phyloP scores from a whole-genome alignment of 805 yeast genomes.

The Starmerella sp. region DNA sequence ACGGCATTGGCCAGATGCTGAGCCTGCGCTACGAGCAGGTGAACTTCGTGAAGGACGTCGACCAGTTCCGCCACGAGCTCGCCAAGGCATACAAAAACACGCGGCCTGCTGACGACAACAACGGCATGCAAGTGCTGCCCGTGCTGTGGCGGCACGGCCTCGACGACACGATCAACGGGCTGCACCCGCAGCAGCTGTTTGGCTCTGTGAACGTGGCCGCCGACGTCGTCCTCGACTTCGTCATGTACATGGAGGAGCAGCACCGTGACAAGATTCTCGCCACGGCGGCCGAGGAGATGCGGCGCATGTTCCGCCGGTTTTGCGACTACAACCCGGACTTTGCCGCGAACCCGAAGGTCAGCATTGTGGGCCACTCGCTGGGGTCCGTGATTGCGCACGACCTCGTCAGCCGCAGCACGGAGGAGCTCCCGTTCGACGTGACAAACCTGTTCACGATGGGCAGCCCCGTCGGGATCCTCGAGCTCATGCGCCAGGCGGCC shows the following conservation, averaged over 20 bases:
- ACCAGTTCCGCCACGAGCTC: constrained; percentile 35
- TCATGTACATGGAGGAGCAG: constrained; percentile 59
- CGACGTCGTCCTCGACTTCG: constrained; percentile 73
- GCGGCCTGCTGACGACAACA: not conserved
- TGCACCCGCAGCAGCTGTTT: constrained; percentile 19
- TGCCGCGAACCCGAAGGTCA: constrained; percentile 54
- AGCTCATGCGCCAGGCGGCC: constrained; percentile 51
- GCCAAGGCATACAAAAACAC: not conserved
- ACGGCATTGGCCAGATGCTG: constrained; percentile 87
- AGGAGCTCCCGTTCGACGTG: constrained; percentile 54
- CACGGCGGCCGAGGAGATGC: constrained; percentile 53
- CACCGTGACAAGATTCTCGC: constrained; percentile 52
- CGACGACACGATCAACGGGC: constrained; percentile 11
- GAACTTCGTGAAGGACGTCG: constrained; percentile 77
- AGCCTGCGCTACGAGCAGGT: constrained; percentile 70
- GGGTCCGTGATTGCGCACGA: constrained; percentile 83
- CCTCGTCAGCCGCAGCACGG: constrained; percentile 36
- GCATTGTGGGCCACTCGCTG: constrained; percentile 79
- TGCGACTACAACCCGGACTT: constrained; percentile 55
- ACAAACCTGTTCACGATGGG: constrained; percentile 73
- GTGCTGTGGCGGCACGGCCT: constrained; percentile 74
- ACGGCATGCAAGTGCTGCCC: constrained; percentile 73
- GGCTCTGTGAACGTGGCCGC: constrained; percentile 48
- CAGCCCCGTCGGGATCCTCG: constrained; percentile 82
- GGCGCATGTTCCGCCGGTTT: constrained; percentile 49